Percentiles rank a stretch among this genome's conserved stretches.
phyloP scores from a whole-genome alignment of 352 stramenopile genomes.

The Hyphochytrium catenoides region DNA sequence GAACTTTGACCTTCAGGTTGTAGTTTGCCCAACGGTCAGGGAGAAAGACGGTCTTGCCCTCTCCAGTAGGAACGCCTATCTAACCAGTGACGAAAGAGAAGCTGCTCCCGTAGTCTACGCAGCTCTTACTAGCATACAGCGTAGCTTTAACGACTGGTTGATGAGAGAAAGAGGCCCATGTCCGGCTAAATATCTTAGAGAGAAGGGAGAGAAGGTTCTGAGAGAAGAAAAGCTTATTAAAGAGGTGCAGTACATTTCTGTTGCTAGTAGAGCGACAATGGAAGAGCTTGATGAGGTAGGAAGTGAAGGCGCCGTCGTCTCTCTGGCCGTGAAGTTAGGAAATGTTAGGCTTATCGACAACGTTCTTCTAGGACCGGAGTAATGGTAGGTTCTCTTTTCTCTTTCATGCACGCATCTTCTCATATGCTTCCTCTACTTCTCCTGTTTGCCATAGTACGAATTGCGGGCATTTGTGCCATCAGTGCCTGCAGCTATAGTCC shows the following conservation, averaged over 20 bases:
- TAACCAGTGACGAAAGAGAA: conserved; percentile 58
- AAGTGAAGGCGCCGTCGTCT: conserved; percentile 63
- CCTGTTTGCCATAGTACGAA: too few relatives aligned
- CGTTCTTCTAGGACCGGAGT: conserved; percentile 35
- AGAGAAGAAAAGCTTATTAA: conserved; percentile 62
- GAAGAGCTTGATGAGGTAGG: conserved; percentile 56
- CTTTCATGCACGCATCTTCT: too few relatives aligned
- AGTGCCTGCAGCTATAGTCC: too few relatives aligned
- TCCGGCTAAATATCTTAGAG: conserved; percentile 14
- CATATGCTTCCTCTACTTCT: too few relatives aligned
- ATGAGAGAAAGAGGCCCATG: conserved; percentile 5
- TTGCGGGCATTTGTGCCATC: too few relatives aligned
- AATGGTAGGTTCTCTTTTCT: too few relatives aligned
- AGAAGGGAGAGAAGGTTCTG: conserved; percentile 25
- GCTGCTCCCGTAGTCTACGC: conserved; percentile 66
- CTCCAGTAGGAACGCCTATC: conserved; percentile 94
- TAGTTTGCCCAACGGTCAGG: conserved; percentile 70
- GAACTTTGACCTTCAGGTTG: conserved; percentile 77
- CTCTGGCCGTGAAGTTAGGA: conserved; percentile 79
- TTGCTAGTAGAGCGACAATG: conserved; percentile 84
- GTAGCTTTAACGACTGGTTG: conserved; percentile 21
- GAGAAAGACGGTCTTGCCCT: conserved; percentile 88
- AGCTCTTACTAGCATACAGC: conserved; percentile 16
- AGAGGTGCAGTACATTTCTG: conserved; percentile 85
- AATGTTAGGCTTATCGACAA: conserved; percentile 94